phyloP scores from a whole-genome alignment of 78 protist species.

The Cyanophora paradoxa region DNA sequence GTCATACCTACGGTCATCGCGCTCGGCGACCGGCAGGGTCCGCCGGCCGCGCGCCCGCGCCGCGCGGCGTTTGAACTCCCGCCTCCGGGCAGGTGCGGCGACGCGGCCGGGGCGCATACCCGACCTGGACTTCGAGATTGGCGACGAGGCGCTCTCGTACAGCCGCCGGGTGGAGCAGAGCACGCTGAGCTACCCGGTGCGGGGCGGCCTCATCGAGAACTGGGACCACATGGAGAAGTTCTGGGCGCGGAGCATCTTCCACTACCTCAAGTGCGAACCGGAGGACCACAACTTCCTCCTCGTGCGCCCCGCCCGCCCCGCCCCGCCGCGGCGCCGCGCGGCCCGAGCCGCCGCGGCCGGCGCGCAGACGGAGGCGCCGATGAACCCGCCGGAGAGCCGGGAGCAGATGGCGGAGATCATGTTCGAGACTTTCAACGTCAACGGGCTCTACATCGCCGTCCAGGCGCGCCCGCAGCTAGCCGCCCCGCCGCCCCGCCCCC shows the following conservation, averaged over 20 bases:
- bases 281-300: slow-evolving; percentile 94
- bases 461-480: slow-evolving; percentile 98
- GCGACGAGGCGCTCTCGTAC: slow-evolving; percentile 62
- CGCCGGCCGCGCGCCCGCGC: background rate
- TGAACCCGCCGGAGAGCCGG: slow-evolving; percentile 98
- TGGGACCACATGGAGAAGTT: slow-evolving; percentile 97
- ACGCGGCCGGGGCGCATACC: slow-evolving; percentile 55
- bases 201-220: slow-evolving; percentile 89
- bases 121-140: slow-evolving; percentile 97
- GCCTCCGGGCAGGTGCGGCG: background rate
- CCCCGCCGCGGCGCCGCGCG: too few species aligned
- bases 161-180: slow-evolving; percentile 33
- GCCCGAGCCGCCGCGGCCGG: too few species aligned
- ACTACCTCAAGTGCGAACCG: slow-evolving; percentile 95
- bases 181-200: slow-evolving; percentile 72
- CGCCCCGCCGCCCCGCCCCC: slow-evolving; percentile 74
- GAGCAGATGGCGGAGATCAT: slow-evolving; percentile 98
- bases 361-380: slow-evolving; percentile 95
- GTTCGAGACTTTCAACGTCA: slow-evolving; percentile 98
- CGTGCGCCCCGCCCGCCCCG: slow-evolving; percentile 28
- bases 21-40: slow-evolving; percentile 34
- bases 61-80: too few species aligned
- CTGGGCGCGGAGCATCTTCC: slow-evolving; percentile 95
- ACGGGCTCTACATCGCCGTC: slow-evolving; percentile 95
- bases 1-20: slow-evolving; percentile 91